Evolutionary conservation across 495 filamentous ascomycete genomes (phyloP).

Genomic region (Daldinia grandis): DNA sequence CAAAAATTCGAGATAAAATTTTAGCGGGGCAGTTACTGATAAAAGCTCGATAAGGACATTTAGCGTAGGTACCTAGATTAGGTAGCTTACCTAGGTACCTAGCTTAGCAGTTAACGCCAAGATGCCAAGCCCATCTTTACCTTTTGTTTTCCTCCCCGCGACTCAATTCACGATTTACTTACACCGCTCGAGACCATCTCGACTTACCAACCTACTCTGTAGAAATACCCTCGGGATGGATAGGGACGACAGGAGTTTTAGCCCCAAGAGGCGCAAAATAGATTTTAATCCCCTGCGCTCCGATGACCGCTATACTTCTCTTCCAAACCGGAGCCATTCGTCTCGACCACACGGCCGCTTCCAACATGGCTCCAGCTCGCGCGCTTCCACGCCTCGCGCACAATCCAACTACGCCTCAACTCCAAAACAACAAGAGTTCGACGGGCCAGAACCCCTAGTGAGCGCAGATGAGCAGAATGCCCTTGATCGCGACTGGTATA

Average conservation of each 20-base stretch:
- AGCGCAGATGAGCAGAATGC: constrained; percentile 62
- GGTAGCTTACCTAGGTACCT: neutral
- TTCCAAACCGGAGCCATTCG: constrained; percentile 58
- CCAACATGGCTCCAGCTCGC: constrained; percentile 45
- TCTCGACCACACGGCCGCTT: constrained; percentile 50
- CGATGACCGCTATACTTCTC: constrained; percentile 65
- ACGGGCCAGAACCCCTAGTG: constrained; percentile 60
- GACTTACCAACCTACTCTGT: neutral
- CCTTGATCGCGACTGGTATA: constrained; percentile 92
- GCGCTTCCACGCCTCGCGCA: constrained; percentile 59
- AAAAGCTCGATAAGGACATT: constrained; percentile 11
- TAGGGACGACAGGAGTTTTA: constrained; percentile 57
- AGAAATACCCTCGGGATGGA: constrained; percentile 44
- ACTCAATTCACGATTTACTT: neutral
- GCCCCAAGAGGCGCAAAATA: constrained; percentile 69
- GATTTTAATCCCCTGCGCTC: constrained; percentile 65
- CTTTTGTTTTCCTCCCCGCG: constrained; percentile 23
- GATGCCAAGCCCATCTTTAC: constrained; percentile 1
- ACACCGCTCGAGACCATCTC: constrained; percentile 1
- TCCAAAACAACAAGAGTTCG: constrained; percentile 60
- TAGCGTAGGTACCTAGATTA: neutral
- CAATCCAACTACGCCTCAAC: constrained; percentile 58
- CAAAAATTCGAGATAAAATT: constrained; percentile 36
- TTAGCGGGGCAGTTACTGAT: constrained; percentile 40
- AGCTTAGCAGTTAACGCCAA: neutral